A percentile compares a stretch with the other conserved stretches of the same genome.
These are phyloP conservation scores for Sporothrix variecibatus DNA, from an alignment of 2,329 filamentous ascomycete genomes.

Conservation along the genomic window DNA sequence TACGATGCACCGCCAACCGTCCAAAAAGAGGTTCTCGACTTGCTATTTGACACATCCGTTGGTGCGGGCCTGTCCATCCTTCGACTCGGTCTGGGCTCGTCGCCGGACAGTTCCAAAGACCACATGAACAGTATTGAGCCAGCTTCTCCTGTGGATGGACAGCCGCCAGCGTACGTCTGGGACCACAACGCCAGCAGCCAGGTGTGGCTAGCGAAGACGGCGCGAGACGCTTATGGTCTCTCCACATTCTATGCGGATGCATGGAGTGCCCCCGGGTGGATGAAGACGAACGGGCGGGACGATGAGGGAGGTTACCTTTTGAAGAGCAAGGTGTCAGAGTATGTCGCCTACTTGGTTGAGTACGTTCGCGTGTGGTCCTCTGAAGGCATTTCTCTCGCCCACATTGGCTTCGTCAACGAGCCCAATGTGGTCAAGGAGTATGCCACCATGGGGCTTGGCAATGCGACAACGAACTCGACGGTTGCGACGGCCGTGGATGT, in stretches of 20 bases:
- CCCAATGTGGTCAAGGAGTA: slow-evolving; percentile 33
- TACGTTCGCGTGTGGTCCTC: slow-evolving; percentile 46
- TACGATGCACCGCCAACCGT: slow-evolving; percentile 38
- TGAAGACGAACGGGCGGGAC: slow-evolving; percentile 52
- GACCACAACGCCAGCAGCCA: slow-evolving; percentile 43
- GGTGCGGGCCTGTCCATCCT: slow-evolving; percentile 54
- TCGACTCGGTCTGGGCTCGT: slow-evolving; percentile 34
- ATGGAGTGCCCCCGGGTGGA: slow-evolving; percentile 53
- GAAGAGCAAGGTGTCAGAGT: slow-evolving; percentile 52
- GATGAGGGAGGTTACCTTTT: slow-evolving; percentile 46
- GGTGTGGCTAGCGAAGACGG: slow-evolving; percentile 46
- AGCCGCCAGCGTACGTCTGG: slow-evolving; percentile 39
- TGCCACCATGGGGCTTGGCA: neutral
- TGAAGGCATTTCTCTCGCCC: slow-evolving; percentile 38
- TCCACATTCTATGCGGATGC: slow-evolving; percentile 51
- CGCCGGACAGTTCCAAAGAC: slow-evolving; percentile 1
- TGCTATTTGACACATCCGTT: slow-evolving; percentile 47
- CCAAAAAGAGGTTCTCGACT: slow-evolving; percentile 45
- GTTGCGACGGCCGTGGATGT: neutral
- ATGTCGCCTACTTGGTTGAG: slow-evolving; percentile 50
- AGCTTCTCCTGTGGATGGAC: slow-evolving; percentile 37
- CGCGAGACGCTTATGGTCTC: slow-evolving; percentile 39
- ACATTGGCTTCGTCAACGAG: slow-evolving; percentile 42
- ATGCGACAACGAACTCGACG: neutral
- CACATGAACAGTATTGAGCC: slow-evolving; percentile 42